Evolutionary conservation across 2,329 filamentous ascomycete species (phyloP), one percentile per base, ranked within the genome.

Genomic region (Ilyonectria destructans): DNA sequence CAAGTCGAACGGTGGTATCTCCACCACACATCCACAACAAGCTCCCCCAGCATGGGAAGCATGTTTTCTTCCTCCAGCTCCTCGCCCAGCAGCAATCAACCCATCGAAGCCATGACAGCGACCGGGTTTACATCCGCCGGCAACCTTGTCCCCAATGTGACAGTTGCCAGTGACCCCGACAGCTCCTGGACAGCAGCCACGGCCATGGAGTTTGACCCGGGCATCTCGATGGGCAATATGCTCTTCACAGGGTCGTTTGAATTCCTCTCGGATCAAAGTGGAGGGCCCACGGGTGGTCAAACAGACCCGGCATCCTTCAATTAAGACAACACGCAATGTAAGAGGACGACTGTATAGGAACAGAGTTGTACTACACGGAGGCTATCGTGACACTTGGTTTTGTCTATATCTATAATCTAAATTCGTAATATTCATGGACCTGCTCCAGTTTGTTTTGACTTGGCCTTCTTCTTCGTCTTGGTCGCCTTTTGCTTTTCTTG

Each of bases 1-100:
- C 71, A 64, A 1, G 69, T 77, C 9, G 75, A 77, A 23, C 62
- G 51, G 4, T 75, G 74, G 73, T 76, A 77, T 51, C 67, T 69
- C 12, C 68, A 74, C 7, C 65, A 66, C 0, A 59, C 59, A 6
- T 68, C 65, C 66, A 67, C 10, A 62, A 62, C 43, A 0, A 69
- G 67, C 0, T 73, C 73, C 1, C 67, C 73, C 0, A 70, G 75
- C 1, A 49, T 74, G 0, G 51, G 56, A 1, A 71, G 60, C 7
- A 29, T 74, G 1, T 74, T 75, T n/a, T 55, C 55, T 6, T 72
- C 73, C 1, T 68, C 63, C 3, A 62, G 65, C 2, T 64, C 71
- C 3, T 75, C 71, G 1, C 70, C 70, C 2, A 69, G 64, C 8
- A 62, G 62, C 1, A 68, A 68, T 4, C 58, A 65, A 0, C 21